Conservation (phyloP, 2,329 filamentous ascomycete species). For the Stemphylium beticola region DNA sequence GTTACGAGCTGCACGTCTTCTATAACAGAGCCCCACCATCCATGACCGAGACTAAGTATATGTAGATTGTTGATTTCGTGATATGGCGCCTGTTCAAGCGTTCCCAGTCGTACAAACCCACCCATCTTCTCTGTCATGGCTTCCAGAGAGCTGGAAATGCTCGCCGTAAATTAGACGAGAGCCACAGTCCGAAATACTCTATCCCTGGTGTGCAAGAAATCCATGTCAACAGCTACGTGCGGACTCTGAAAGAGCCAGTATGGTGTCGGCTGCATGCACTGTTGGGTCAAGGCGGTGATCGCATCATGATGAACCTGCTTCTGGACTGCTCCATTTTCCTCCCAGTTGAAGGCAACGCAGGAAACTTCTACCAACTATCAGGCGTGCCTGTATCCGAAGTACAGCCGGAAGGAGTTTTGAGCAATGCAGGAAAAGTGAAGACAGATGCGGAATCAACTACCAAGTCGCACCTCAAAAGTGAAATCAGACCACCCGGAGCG, state of each 20-base stretch:
- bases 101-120: constrained; percentile 60
- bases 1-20: neutral
- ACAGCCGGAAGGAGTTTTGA: constrained; percentile 20
- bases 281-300: constrained; percentile 76
- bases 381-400: constrained; percentile 67
- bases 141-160: constrained; percentile 62
- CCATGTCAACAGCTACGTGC: constrained; percentile 73
- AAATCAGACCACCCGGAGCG: constrained; percentile 54
- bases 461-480: constrained; percentile 9
- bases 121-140: constrained; percentile 84
- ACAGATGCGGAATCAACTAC: neutral
- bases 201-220: constrained; percentile 71
- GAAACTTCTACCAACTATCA: constrained; percentile 79
- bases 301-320: constrained; percentile 78
- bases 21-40: neutral
- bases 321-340: constrained; percentile 79
- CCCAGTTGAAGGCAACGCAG: constrained; percentile 62
- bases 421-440: constrained; percentile 3
- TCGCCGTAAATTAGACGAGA: constrained; percentile 34
- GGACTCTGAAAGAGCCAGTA: constrained; percentile 68
- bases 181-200: constrained; percentile 48
- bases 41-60: constrained; percentile 16
- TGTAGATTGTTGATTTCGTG: constrained; percentile 57
- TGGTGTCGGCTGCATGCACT: constrained; percentile 80
- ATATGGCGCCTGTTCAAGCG: constrained; percentile 78